These are phyloP conservation scores for Calonectria ilicicola DNA, from an alignment of 2,329 filamentous ascomycete species.

Conservation along the genomic window DNA sequence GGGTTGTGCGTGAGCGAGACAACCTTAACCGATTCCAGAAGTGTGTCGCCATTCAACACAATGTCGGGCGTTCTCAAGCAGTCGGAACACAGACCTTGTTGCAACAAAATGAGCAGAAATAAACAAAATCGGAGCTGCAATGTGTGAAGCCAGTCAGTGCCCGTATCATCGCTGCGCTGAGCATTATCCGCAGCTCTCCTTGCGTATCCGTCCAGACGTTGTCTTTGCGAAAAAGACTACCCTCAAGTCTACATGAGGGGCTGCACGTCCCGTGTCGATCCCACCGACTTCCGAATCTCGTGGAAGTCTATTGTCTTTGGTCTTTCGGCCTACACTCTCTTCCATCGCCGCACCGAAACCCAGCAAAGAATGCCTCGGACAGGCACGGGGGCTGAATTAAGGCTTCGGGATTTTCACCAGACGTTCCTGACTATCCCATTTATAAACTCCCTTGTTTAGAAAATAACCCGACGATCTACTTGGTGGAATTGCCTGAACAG, in stretches of 20 bases:
- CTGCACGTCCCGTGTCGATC: background rate
- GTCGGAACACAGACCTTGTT: background rate
- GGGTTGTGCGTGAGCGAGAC: background rate
- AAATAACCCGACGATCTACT: slow-evolving; percentile 34
- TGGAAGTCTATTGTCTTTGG: background rate
- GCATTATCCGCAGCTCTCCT: background rate
- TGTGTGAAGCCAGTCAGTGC: background rate
- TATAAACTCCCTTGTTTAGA: slow-evolving; percentile 38
- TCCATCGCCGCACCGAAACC: background rate
- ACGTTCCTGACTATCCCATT: slow-evolving; percentile 43
- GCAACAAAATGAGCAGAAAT: background rate
- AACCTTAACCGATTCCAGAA: background rate
- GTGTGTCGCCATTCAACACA: background rate
- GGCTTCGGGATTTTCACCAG: slow-evolving; percentile 26
- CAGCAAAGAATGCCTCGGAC: background rate
- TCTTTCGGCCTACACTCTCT: background rate
- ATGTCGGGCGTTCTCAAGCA: background rate
- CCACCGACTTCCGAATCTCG: background rate
- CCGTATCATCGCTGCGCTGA: background rate
- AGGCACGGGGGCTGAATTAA: slow-evolving; percentile 24
- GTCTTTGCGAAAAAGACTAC: background rate
- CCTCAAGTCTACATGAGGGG: background rate
- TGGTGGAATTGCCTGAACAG: background rate
- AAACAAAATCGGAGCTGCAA: background rate
- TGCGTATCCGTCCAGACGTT: background rate